phyloP scores from a whole-genome alignment of 2,329 filamentous ascomycete genomes.

The Rugonectria rugulosa region DNA sequence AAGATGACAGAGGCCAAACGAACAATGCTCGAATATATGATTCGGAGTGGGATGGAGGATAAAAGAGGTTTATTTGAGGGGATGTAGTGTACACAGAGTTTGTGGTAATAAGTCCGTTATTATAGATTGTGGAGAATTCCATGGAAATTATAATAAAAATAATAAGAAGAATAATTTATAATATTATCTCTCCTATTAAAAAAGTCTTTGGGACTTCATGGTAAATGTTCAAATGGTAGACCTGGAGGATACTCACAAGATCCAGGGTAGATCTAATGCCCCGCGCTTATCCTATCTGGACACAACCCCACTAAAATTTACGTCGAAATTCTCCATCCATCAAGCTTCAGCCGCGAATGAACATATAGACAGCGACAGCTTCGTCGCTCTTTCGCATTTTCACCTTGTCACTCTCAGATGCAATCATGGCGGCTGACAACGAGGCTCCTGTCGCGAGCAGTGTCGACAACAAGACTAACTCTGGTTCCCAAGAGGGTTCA shows the following conservation, averaged over 20 bases:
- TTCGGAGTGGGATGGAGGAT: conserved; percentile 10
- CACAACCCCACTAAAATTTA: conserved; percentile 19
- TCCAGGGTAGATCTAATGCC: conserved; percentile 13
- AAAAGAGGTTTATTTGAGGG: too few species aligned
- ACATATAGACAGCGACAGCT: not conserved
- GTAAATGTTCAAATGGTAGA: too few species aligned
- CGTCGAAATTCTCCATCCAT: conserved; percentile 26
- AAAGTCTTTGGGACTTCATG: too few species aligned
- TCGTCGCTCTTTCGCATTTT: not conserved
- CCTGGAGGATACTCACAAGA: not conserved
- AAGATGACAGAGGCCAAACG: not conserved
- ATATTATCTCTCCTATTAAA: too few species aligned
- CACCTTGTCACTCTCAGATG: conserved; percentile 38
- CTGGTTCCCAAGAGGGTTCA: conserved; percentile 25
- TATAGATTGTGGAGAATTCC: too few species aligned
- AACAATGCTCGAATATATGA: not conserved
- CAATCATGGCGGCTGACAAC: conserved; percentile 43
- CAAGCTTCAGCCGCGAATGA: conserved; percentile 14
- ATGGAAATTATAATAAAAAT: too few species aligned
- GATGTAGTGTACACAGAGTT: too few species aligned
- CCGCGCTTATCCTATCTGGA: conserved; percentile 10
- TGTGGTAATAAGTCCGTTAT: too few species aligned
- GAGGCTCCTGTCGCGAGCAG: conserved; percentile 40
- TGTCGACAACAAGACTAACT: conserved; percentile 27
- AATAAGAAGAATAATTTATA: too few species aligned